A percentile compares a stretch with the other conserved stretches of the same genome.
These are phyloP conservation scores for Nicotiana undulata DNA, from an alignment of 257 asterid genomes.

Conservation along the genomic window DNA sequence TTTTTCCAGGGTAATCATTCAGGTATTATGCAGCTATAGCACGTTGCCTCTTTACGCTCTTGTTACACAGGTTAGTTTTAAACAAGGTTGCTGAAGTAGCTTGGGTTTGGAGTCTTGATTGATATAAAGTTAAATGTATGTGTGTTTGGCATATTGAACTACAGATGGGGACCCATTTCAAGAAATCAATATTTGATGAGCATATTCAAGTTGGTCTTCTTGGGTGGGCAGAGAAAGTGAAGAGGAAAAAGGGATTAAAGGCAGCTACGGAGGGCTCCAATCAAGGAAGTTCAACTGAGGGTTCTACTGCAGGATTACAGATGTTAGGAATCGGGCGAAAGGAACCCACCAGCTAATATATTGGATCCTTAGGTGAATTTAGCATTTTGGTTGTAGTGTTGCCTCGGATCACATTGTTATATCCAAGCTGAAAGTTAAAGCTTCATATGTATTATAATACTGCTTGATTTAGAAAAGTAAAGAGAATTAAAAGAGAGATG, in stretches of 20 bases:
- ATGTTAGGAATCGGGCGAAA: constrained; percentile 32
- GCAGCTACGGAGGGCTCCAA: constrained; percentile 34
- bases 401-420: neutral
- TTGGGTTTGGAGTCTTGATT: neutral
- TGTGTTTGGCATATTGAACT: neutral
- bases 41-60: constrained; percentile 86
- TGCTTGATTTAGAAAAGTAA: neutral
- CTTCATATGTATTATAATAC: neutral
- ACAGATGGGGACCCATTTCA: constrained; percentile 96
- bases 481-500: too few species aligned
- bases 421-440: neutral
- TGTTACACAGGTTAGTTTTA: constrained; percentile 73
- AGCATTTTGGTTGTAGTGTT: neutral
- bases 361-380: neutral
- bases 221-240: constrained; percentile 83
- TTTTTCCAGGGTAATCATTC: constrained; percentile 61
- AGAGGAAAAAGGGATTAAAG: constrained; percentile 46
- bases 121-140: neutral
- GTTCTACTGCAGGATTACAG: constrained; percentile 39
- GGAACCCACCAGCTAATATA: constrained; percentile 13
- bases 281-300: constrained; percentile 32
- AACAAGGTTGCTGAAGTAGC: neutral
- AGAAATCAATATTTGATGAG: constrained; percentile 84
- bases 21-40: constrained; percentile 92
- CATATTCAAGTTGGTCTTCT: constrained; percentile 80